These are phyloP conservation scores for Verbascum thapsus DNA, from an alignment of 257 asterid genomes.

Conservation along the genomic window DNA sequence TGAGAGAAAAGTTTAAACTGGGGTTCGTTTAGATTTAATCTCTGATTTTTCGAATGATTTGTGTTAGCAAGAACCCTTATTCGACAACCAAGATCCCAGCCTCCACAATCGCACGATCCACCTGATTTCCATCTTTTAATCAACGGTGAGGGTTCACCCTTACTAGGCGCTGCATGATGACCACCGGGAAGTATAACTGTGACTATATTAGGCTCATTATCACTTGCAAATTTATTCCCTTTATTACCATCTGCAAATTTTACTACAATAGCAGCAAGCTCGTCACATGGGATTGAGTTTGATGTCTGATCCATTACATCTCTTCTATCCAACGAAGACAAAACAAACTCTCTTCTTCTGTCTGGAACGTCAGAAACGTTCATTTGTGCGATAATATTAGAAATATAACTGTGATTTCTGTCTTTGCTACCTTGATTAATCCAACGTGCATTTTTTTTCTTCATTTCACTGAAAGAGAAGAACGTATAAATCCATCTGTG, in stretches of 20 bases:
- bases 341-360: conserved; percentile 54
- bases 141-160: conserved; percentile 75
- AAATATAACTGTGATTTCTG: conserved; percentile 44
- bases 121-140: conserved; percentile 76
- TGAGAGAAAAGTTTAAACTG: conserved; percentile 57
- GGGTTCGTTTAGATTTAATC: conserved; percentile 33
- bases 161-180: conserved; percentile 66
- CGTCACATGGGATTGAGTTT: conserved; percentile 45
- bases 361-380: conserved; percentile 54
- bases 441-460: conserved; percentile 55
- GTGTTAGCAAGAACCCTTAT: conserved; percentile 45
- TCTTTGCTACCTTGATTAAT: conserved; percentile 53
- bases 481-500: conserved; percentile 60
- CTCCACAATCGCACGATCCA: conserved; percentile 87
- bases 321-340: conserved; percentile 40
- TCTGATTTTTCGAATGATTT: conserved; percentile 22
- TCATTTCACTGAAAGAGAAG: conserved; percentile 56
- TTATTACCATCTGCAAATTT: conserved; percentile 37
- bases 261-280: conserved; percentile 68
- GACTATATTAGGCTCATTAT: conserved; percentile 29
- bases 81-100: conserved; percentile 85
- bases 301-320: conserved; percentile 35
- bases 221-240: conserved; percentile 31
- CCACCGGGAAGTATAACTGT: conserved; percentile 79
- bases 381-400: conserved; percentile 73